Base-by-base conservation (phyloP, 2,329 filamentous ascomycete genomes). In the Aspergillus novoparasiticus region DNA sequence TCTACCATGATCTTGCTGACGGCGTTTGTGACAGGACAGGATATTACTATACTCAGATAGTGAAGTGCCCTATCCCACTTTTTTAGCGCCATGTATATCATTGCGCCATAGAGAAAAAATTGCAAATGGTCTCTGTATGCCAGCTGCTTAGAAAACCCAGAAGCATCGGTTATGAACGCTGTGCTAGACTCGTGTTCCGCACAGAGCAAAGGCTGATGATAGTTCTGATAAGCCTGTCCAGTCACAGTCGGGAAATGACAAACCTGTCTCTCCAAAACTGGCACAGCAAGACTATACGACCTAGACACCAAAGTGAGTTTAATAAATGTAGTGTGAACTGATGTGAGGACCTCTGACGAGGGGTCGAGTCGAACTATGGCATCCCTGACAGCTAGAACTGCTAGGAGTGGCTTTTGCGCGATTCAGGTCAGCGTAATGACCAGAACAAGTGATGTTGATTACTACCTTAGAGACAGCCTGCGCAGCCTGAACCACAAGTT, bases 1-100 rank as follows among this genome's bases (percentile, higher is more conserved):
- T 97, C 93, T 4, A 91, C 83, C 90, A 95, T 95, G 57, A 96
- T 84, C 74, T 88, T 89, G 76, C 90, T 94, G 41, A 87, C 84
- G 36, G 83, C 81, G 23, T 88, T 89, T 58, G 81, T 83, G 0
- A 84, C 82, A 0, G 93, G 92, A 62, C 89, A 88, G 3, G 89
- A 86, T 41, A 96, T 81, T 50, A 87, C 85, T 63, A 86, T 83
- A 68, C 88, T 86, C 30, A 93, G 83, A 34, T 88, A 87, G 43
- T 83, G 83, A 19, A 84, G 78, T 0, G 90, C 89, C 62, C 84
- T 85, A 21, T 78, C 73, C 90, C 90, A 94, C 64, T 87, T 78
- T 62, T 85, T 82, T 57, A 83, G 76, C 2, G 83, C 81, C 71
- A 89, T 87, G 73, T 88, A 90, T 48, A 89, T 83, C 78, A 90